Base-by-base conservation (phyloP, 495 filamentous ascomycete genomes). In the Extremus antarcticus region DNA sequence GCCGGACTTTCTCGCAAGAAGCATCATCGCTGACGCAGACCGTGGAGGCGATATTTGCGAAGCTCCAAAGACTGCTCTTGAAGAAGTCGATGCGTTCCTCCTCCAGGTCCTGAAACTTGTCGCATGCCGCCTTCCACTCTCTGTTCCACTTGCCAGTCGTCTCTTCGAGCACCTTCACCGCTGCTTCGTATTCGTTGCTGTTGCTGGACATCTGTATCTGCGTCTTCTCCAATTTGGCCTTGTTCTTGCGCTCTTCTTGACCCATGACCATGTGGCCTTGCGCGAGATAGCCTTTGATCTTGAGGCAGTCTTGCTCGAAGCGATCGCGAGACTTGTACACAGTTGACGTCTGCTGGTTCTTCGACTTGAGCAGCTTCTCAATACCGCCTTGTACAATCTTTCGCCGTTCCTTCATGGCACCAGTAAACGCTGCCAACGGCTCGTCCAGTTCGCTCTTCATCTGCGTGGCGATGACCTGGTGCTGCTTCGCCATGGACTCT, bases 181-280 rank as follows among this genome's bases (percentile, higher is more conserved):
- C 88, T 22, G 79, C 78, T 66, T 99, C 90, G 65, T 99, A 99
- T 57, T 99, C 94, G 41, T 80, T 79, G 71, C 91, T 95, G 51
- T 90, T 88, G 15, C 78, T 84, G 0, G 91, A 88, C 24, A 97
- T 74, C 61, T 92, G 90, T 60, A 94, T 91, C 67, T 97, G 94
- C 4, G 94, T 96, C 74, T 99, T 99, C 69, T 99, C 94, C 46
- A 99, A 80, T 70, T 92, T 95, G 22, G 91, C 88, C 73, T 99
- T 99, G 69, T 99, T 99, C 73, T 96, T 97, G 38, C 91, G 78
- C 70, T 99, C 94, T 61, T 99, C 94, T 56, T 99, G 94, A 11
- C 94, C 94, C 94, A 97, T 97, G 39, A 99, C 94, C 94, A 99
- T 99, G 65, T 99, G 94, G 17, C 92, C 94, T 69, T 99, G 94